phyloP scores from a whole-genome alignment of 768 basidiomycete species.

The Amanita rubescens region DNA sequence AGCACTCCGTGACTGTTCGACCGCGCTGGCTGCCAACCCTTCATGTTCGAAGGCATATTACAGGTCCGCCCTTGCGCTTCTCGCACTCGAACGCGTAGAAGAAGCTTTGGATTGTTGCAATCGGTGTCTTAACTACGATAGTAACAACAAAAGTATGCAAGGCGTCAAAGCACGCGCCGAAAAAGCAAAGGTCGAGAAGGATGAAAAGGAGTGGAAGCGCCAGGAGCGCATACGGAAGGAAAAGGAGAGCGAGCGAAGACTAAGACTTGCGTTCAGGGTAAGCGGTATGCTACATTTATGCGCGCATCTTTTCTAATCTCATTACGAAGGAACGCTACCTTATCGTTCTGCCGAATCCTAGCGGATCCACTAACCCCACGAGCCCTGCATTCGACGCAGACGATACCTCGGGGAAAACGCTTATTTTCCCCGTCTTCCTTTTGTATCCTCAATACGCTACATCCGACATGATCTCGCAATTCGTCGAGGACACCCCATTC shows the following conservation, averaged over 20 bases:
- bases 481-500: slow-evolving; percentile 82
- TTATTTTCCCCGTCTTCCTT: slow-evolving; percentile 86
- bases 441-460: slow-evolving; percentile 87
- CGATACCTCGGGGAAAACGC: slow-evolving; percentile 47
- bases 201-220: slow-evolving; percentile 42
- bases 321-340: slow-evolving; percentile 64
- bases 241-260: slow-evolving; percentile 41
- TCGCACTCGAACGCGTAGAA: slow-evolving; percentile 64
- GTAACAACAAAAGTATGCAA: slow-evolving; percentile 47
- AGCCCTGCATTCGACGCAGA: slow-evolving; percentile 61
- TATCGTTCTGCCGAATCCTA: slow-evolving; percentile 44
- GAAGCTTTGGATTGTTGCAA: slow-evolving; percentile 83
- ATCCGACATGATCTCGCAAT: slow-evolving; percentile 83
- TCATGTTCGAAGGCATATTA: slow-evolving; percentile 79
- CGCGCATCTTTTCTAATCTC: slow-evolving; percentile 1
- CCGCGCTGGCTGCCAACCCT: slow-evolving; percentile 53
- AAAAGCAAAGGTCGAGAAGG: slow-evolving; percentile 41
- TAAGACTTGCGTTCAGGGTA: slow-evolving; percentile 63
- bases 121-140: slow-evolving; percentile 55
- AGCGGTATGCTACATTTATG: slow-evolving; percentile 14
- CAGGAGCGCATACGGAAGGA: slow-evolving; percentile 42
- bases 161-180: slow-evolving; percentile 39
- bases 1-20: slow-evolving; percentile 80
- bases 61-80: slow-evolving; percentile 72
- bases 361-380: slow-evolving; percentile 48